Evolutionary conservation across 2,329 filamentous ascomycete species (phyloP).

Genomic region (Penicillium sp.): DNA sequence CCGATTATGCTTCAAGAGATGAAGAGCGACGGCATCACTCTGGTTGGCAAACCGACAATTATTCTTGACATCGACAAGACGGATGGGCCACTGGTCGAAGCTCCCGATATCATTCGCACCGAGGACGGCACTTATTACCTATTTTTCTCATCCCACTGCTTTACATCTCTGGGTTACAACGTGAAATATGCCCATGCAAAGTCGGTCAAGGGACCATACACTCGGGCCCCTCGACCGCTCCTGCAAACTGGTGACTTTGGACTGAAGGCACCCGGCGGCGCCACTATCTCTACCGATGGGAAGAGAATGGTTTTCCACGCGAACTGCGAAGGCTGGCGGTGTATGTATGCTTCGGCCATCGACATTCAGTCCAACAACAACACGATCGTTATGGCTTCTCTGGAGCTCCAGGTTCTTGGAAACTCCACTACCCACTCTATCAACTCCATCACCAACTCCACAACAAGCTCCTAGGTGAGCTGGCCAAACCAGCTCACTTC

Average conservation of each 20-base stretch:
- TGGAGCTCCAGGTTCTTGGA: constrained; percentile 3
- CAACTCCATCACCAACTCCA: not conserved
- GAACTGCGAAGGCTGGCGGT: constrained; percentile 23
- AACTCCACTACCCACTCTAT: not conserved
- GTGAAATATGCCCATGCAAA: constrained; percentile 56
- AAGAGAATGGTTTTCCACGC: constrained; percentile 32
- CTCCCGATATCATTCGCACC: constrained; percentile 49
- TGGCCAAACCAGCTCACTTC: not conserved
- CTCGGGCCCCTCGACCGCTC: constrained; percentile 29
- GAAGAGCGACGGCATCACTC: constrained; percentile 49
- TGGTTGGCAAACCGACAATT: constrained; percentile 51
- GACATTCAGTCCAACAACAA: constrained; percentile 19
- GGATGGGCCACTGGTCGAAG: constrained; percentile 62
- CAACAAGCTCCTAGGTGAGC: not conserved
- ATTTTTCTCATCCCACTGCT: constrained; percentile 63
- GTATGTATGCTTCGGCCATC: constrained; percentile 28
- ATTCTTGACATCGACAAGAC: constrained; percentile 60
- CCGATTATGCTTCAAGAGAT: constrained; percentile 42
- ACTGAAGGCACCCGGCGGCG: constrained; percentile 27
- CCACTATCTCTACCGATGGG: constrained; percentile 26
- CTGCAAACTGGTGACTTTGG: constrained; percentile 32
- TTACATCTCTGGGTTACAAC: constrained; percentile 53
- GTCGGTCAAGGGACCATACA: constrained; percentile 37
- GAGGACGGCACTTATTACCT: constrained; percentile 52
- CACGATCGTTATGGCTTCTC: constrained; percentile 13